Evolutionary conservation across 2,329 filamentous ascomycete genomes (phyloP).

Genomic region (Pochonia chlamydosporia): DNA sequence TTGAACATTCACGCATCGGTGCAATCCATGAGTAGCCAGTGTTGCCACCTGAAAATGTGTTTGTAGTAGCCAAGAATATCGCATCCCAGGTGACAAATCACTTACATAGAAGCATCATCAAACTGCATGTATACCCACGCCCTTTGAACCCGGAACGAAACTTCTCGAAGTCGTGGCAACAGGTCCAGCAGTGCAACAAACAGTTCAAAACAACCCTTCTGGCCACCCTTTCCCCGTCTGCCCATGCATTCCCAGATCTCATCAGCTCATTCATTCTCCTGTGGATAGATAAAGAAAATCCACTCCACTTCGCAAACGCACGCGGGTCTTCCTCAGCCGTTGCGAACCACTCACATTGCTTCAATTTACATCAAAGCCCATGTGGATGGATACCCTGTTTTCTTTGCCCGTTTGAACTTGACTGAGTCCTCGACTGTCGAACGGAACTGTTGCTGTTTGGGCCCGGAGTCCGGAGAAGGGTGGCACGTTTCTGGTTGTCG

Average conservation of each 20-base stretch:
- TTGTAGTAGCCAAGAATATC: no score
- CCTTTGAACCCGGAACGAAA: background rate
- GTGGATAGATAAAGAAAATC: background rate
- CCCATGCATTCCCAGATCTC: no score
- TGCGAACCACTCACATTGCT: constrained; percentile 6
- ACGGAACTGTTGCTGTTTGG: background rate
- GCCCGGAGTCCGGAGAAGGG: background rate
- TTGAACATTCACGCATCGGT: background rate
- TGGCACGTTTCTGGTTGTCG: constrained; percentile 8
- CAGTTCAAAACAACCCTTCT: background rate
- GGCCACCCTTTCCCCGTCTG: background rate
- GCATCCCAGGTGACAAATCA: no score
- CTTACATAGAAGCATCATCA: no score
- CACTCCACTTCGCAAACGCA: background rate
- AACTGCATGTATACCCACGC: no score
- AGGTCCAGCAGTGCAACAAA: background rate
- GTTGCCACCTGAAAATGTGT: no score
- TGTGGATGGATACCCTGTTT: constrained; percentile 3
- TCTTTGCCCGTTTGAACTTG: constrained; percentile 4
- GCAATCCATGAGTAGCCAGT: background rate
- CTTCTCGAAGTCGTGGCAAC: background rate
- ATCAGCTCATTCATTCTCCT: background rate
- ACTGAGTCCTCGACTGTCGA: background rate
- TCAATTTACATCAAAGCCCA: constrained; percentile 10
- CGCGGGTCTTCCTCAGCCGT: background rate